Evolutionary conservation across 352 stramenopile genomes (phyloP).

Genomic region (Pythium dissotocum): DNA sequence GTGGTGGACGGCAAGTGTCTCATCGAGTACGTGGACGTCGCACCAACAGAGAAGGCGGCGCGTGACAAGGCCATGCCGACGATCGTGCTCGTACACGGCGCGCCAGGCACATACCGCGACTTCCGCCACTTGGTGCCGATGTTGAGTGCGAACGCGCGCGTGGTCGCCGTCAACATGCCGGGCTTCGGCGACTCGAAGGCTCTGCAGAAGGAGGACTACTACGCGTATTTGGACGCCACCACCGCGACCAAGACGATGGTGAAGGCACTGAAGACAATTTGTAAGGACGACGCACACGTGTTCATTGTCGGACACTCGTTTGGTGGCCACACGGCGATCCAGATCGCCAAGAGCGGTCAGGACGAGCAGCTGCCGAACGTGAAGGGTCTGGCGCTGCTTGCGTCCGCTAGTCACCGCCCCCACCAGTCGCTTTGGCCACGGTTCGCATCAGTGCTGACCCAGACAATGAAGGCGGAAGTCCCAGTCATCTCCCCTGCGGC

Average conservation of each 20-base stretch:
- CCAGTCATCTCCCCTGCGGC: slow-evolving; percentile 9
- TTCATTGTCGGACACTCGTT: slow-evolving; percentile 38
- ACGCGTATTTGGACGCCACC: neutral
- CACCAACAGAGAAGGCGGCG: neutral
- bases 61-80: neutral
- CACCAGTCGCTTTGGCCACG: slow-evolving; percentile 16
- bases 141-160: slow-evolving; percentile 8
- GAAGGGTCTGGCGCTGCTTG: slow-evolving; percentile 24
- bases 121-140: slow-evolving; percentile 17
- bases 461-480: slow-evolving; percentile 12
- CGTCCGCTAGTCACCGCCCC: slow-evolving; percentile 19
- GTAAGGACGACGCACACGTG: slow-evolving; percentile 16
- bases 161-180: slow-evolving; percentile 16
- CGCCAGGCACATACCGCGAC: slow-evolving; percentile 23
- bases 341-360: neutral
- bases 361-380: neutral
- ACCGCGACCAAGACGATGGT: slow-evolving; percentile 1
- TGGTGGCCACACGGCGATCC: slow-evolving; percentile 30
- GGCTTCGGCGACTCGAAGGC: slow-evolving; percentile 8
- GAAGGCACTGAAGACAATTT: slow-evolving; percentile 12
- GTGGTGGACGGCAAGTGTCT: slow-evolving; percentile 10
- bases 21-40: slow-evolving; percentile 21
- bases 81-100: slow-evolving; percentile 27
- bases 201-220: neutral
- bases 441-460: neutral